Evolutionary conservation across 306 rosid genomes (phyloP), one percentile per base, ranked within the genome.

Genomic region (Macrotyloma uniflorum): DNA sequence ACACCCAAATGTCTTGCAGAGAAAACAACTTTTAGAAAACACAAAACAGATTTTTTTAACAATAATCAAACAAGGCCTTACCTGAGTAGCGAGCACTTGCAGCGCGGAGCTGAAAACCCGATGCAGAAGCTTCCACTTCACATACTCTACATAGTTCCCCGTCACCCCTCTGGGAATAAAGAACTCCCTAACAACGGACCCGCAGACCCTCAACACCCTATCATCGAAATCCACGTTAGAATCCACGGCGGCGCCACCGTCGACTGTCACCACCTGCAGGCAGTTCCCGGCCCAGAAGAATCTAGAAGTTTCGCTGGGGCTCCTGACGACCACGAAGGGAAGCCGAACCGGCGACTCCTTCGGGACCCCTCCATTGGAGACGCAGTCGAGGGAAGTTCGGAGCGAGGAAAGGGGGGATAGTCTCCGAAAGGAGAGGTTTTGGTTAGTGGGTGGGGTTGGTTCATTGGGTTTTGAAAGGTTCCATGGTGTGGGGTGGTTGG

Each of bases 81-180:
- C 97, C 97, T 94, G 98, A 75, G 98, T 94, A 57, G 97, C 91
- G 54, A 94, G 92, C 45, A 94, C 97, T 80, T 94, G 98, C 18
- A 91, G 91, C 0, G 98, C 93, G 3, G 97, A 94, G 58, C 98
- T 92, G 66, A 94, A 94, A 94, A 91, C 89, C 22, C 98, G 92
- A 80, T 94, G 98, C 81, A 91, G 67, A 47, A 92, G 83, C 85
- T 94, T 94, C 98, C 98, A 94, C 70, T 84, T 91, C 10, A 94
- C 97, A 79, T 84, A 94, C 49, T 80, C 83, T 81, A 89, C 45
- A 24, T 91, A 94, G 80, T 74, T 84, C 69, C 47, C 87, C 24
- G 78, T 84, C 5, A 90, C 96, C 12, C 87, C 84, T 72, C 86
- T 88, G 0, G 97, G 98, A 72, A 94, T 85, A 16, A 94, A 86